Percentiles rank a stretch among this genome's conserved stretches.
phyloP scores from a whole-genome alignment of 805 yeast genomes.

The Candida ficus region DNA sequence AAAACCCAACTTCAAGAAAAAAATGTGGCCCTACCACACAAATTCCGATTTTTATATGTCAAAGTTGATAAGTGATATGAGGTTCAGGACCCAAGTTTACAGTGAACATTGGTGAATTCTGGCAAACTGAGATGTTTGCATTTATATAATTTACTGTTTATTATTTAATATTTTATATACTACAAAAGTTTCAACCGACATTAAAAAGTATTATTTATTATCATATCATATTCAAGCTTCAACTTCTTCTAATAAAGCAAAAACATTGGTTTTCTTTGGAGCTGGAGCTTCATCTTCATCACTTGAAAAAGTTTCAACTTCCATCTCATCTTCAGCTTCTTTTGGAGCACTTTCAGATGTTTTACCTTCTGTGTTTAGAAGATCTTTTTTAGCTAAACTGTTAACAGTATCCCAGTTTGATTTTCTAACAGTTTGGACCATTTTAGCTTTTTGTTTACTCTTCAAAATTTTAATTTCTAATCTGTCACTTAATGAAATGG shows the following conservation, averaged over 20 bases:
- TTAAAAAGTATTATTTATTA: no score
- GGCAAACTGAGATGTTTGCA: no score
- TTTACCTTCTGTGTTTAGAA: slow-evolving; percentile 4
- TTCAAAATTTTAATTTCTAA: slow-evolving; percentile 58
- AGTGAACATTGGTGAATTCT: no score
- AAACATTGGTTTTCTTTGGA: slow-evolving; percentile 20
- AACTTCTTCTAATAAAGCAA: slow-evolving; percentile 28
- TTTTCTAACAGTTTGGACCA: slow-evolving; percentile 57
- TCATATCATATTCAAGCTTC: slow-evolving; percentile 20
- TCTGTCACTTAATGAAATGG: slow-evolving; percentile 47
- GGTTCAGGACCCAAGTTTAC: no score
- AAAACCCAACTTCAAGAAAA: no score
- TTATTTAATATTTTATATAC: no score
- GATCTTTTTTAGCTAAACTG: slow-evolving; percentile 33
- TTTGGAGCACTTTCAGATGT: slow-evolving; percentile 10
- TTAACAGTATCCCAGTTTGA: slow-evolving; percentile 71
- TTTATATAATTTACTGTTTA: no score
- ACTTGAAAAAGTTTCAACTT: slow-evolving; percentile 11
- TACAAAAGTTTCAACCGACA: no score
- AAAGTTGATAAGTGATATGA: neutral
- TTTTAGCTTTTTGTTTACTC: slow-evolving; percentile 59
- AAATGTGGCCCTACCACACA: neutral
- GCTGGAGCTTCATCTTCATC: slow-evolving; percentile 12
- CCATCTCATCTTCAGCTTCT: slow-evolving; percentile 13
- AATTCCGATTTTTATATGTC: neutral